Evolutionary conservation across 768 basidiomycete genomes (phyloP), one percentile per base, ranked within the genome.

Genomic region (Paxillus involutus): DNA sequence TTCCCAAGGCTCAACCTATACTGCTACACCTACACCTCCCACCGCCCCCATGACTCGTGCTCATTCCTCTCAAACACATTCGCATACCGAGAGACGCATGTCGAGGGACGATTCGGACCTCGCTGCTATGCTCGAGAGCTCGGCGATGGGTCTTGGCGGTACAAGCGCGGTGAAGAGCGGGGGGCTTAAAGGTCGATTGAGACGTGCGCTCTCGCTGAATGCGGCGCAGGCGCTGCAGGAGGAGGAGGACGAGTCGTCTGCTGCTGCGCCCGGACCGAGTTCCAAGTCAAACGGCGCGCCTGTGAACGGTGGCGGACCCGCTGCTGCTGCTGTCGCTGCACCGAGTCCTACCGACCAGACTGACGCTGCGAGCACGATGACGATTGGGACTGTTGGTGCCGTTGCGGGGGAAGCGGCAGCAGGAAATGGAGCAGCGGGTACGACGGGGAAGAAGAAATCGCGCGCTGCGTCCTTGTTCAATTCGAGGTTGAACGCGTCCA

Each of bases 401-500:
- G 19, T 54, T 36, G 54, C 17, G 26, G 58, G 32, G 1, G 51
- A 2, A 17, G 17, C 35, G 16, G 35, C 21, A 19, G 43, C 4
- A 19, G 44, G 12, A 9, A 56, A 57, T 24, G 30, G 60, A 9
- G 63, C 70, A n/a, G 62, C 70, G 2, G 63, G 63, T 12, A 64
- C 71, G 35, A 68, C 74, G 3, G 66, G 62, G 29, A 90, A 89
- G 79, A 91, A 89, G 73, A 83, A 82, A 67, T 80, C 82, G 41
- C 84, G 86, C 16, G 85, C 84, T 0, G 83, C 86, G 41, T 79
- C 84, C 19, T 67, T 98, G 59, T 95, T 98, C 80, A 97, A 94
- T 70, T 83, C 89, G 58, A 85, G 88, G 59, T 73, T 91, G 62
- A 96, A 97, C 67, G 83, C 86, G 41, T 89, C 86, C 51, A 95